These are phyloP conservation scores for Chrysanthemum seticuspe DNA, from an alignment of 129 eudicot species.

Conservation along the genomic window DNA sequence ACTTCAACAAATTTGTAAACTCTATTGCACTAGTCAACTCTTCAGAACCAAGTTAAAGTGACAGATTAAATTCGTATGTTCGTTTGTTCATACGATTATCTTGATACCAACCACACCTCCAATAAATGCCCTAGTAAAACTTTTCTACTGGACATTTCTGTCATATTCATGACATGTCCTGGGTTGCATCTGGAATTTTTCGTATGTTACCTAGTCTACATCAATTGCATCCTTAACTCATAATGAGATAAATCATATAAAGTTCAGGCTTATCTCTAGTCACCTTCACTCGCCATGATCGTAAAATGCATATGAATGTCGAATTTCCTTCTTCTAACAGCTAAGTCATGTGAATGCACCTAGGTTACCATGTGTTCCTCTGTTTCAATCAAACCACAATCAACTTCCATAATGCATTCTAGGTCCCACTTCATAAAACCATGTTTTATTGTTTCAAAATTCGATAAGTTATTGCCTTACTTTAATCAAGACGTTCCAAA, in stretches of 20 bases:
- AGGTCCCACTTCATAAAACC: not conserved
- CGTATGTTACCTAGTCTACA: no score
- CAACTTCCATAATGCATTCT: slow-evolving; percentile 7
- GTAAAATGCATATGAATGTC: not conserved
- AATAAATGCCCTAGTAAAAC: no score
- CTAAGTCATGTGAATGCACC: not conserved
- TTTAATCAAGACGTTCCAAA: not conserved
- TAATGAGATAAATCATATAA: not conserved
- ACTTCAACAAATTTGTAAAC: not conserved
- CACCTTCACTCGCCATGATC: no score
- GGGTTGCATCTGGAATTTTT: not conserved
- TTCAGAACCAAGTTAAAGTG: not conserved
- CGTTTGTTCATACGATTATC: no score
- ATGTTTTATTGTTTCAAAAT: not conserved
- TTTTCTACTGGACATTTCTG: not conserved
- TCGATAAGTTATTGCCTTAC: not conserved
- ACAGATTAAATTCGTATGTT: no score
- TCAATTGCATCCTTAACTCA: not conserved
- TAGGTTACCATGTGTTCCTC: slow-evolving; percentile 3
- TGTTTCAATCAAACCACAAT: not conserved
- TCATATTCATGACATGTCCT: not conserved
- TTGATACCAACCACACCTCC: no score
- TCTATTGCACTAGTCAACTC: not conserved
- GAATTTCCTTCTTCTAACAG: not conserved
- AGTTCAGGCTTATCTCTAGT: no score